Percentiles rank a stretch among this genome's conserved stretches.
Evolutionary conservation across 148 eudicot genomes (phyloP).

Genomic region (Spergularia marina): DNA sequence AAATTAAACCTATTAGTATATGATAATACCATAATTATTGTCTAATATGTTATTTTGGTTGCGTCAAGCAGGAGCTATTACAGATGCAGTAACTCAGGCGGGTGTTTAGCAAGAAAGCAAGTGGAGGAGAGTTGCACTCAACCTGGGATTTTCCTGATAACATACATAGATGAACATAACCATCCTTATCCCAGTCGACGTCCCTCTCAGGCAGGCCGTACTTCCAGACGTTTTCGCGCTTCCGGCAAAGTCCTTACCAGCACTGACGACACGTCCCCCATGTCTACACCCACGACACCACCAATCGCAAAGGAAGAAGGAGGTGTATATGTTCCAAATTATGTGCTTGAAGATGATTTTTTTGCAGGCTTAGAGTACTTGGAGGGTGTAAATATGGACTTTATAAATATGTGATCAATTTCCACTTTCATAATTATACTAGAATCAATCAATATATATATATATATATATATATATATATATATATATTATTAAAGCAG

Average conservation of each 20-base stretch:
- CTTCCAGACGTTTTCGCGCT: slow-evolving; percentile 13
- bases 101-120: slow-evolving; percentile 79
- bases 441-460: no score
- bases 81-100: slow-evolving; percentile 72
- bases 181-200: slow-evolving; percentile 68
- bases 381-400: slow-evolving; percentile 8
- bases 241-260: background rate
- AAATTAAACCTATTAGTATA: no score
- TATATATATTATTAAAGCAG: no score
- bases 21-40: no score
- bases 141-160: slow-evolving; percentile 44
- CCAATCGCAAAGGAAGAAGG: background rate
- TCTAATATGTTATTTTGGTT: no score
- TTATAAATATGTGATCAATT: background rate
- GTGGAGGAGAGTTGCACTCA: slow-evolving; percentile 62
- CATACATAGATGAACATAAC: slow-evolving; percentile 75
- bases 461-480: no score
- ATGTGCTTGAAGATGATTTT: slow-evolving; percentile 23
- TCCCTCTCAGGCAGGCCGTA: slow-evolving; percentile 73
- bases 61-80: slow-evolving; percentile 59
- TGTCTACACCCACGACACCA: background rate
- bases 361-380: slow-evolving; percentile 29
- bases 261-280: background rate
- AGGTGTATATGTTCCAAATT: background rate
- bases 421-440: no score